phyloP scores from a whole-genome alignment of 1,139 yeast genomes.

The Diutina catenulata region DNA sequence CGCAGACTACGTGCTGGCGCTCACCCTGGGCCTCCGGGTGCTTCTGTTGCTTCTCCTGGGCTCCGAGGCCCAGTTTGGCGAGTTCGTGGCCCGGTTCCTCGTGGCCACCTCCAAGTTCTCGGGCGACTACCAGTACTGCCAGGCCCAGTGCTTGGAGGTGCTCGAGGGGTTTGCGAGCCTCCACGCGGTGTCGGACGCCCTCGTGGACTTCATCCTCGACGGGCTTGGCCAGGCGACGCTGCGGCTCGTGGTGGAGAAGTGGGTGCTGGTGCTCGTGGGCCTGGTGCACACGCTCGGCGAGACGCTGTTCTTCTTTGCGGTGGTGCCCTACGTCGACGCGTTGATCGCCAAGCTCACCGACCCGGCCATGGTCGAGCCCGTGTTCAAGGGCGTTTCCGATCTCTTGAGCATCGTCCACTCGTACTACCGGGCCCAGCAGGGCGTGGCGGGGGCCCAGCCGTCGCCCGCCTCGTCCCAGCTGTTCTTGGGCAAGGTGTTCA shows the following conservation, averaged over 20 bases:
- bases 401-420: slow-evolving; percentile 2
- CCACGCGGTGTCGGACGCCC: not conserved
- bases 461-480: not conserved
- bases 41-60: slow-evolving; percentile 2
- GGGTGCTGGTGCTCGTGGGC: not conserved
- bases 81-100: not conserved
- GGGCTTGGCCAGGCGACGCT: not conserved
- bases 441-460: not conserved
- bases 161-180: slow-evolving; percentile 1
- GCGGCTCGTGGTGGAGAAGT: slow-evolving; percentile 1
- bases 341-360: not conserved
- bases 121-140: not conserved
- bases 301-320: slow-evolving; percentile 4
- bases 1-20: not conserved
- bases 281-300: slow-evolving; percentile 1
- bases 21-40: not conserved
- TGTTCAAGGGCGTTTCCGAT: slow-evolving; percentile 1
- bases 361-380: not conserved
- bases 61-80: not conserved
- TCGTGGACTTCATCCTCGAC: not conserved
- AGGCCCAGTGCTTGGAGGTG: not conserved
- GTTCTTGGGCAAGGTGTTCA: slow-evolving; percentile 4
- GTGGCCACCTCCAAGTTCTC: not conserved
- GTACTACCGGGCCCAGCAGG: slow-evolving; percentile 2
- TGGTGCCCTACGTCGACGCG: slow-evolving; percentile 1